Percentiles rank a stretch among this genome's conserved stretches.
These are phyloP conservation scores for Lyophyllum decastes DNA, from an alignment of 768 basidiomycete genomes.

Conservation along the genomic window DNA sequence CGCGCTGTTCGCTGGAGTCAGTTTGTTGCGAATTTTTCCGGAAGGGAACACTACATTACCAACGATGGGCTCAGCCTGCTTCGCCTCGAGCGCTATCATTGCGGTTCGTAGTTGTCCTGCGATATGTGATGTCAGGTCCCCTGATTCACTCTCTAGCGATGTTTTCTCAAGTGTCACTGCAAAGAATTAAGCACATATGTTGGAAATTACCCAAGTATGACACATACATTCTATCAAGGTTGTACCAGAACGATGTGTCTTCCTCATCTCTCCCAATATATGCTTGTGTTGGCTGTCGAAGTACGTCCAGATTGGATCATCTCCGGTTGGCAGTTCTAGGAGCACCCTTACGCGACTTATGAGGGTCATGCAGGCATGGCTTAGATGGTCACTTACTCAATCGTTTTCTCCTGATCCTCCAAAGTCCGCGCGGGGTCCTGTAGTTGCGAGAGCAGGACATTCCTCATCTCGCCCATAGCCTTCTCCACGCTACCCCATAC, in stretches of 20 bases:
- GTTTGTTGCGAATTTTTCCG: not conserved
- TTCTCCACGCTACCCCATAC: conserved; percentile 96
- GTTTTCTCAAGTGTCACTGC: conserved; percentile 51
- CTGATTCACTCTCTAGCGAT: conserved; percentile 34
- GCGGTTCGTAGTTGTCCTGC: conserved; percentile 62
- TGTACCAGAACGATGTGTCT: conserved; percentile 53
- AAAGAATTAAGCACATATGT: conserved; percentile 10
- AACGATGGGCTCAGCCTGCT: conserved; percentile 60
- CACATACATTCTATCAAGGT: conserved; percentile 54
- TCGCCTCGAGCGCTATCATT: conserved; percentile 59
- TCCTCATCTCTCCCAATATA: conserved; percentile 78
- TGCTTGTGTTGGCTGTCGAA: conserved; percentile 92
- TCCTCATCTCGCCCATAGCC: conserved; percentile 90
- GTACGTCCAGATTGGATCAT: conserved; percentile 95
- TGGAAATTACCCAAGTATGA: conserved; percentile 4
- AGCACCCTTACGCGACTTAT: conserved; percentile 60
- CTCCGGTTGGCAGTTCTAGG: conserved; percentile 79
- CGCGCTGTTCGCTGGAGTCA: conserved; percentile 46
- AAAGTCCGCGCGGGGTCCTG: conserved; percentile 77
- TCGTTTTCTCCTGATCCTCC: conserved; percentile 96
- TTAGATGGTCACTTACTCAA: conserved; percentile 65
- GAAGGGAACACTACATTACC: conserved; percentile 39
- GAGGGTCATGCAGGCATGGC: conserved; percentile 7
- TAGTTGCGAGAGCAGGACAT: conserved; percentile 72
- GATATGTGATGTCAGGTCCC: conserved; percentile 43